Evolutionary conservation across 2,329 filamentous ascomycete genomes (phyloP), one percentile per base, ranked within the genome.

Genomic region (Incumbomyces delicatus): DNA sequence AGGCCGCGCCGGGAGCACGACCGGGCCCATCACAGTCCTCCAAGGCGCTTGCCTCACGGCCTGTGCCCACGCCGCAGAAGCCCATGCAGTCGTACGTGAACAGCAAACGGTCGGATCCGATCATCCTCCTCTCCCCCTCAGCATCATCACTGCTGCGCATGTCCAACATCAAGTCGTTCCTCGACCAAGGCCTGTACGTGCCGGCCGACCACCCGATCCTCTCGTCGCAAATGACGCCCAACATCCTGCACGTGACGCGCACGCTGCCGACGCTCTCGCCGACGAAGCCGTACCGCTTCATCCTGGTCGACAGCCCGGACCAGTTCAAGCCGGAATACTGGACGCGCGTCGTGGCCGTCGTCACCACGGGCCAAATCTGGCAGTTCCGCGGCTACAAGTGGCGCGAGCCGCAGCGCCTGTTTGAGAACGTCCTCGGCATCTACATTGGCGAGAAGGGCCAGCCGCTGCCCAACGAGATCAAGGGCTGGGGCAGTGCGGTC

Each of bases 351-450:
- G 92, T 95, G 1, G 92, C 86, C 11, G 89, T 98, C 48, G 96
- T 98, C 69, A 98, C 92, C 0, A 98, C 92, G 0, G 92, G 92
- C 30, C 92, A 98, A 69, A 81, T 84, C 8, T 98, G 92, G 92
- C 92, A 98, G 68, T 98, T 98, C 71, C 95, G 95, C 69, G 85
- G 81, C 56, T 98, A 98, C 76, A 95, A 94, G 67, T 98, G 92
- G 87, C 83, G 83, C 56, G 83, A 84, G 47, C 86, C 92, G 0
- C 76, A 81, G 12, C 92, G 96, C 61, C 74, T 98, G 41, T 98
- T 98, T 70, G 80, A 81, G 55, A 86, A 95, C 60, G 85, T 87
- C 2, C 74, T 87, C 12, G 92, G 92, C 47, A 72, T 98, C 41
- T 94, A 87, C 60, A 81, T 98, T 2, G 92, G 92, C 2, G 96